phyloP scores from a whole-genome alignment of 1,284 basidiomycete genomes.

The Puccinia triticina region DNA sequence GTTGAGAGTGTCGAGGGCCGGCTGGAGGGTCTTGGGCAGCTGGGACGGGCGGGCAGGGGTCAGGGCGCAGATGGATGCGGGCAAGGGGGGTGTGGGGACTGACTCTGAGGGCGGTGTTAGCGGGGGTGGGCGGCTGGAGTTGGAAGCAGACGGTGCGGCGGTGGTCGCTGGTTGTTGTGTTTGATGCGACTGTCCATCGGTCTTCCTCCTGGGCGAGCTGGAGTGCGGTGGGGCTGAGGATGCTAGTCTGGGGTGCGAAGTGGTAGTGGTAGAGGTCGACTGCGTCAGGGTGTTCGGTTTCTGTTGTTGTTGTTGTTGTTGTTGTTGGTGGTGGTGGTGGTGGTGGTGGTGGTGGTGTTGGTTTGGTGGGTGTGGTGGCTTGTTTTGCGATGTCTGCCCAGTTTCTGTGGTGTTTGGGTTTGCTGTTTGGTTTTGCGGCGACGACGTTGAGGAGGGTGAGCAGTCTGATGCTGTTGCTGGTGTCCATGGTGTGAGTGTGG shows the following conservation, averaged over 20 bases:
- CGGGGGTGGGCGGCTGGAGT: background rate
- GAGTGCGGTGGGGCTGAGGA: background rate
- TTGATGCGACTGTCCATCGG: slow-evolving; percentile 19
- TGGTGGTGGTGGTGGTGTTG: background rate
- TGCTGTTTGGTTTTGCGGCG: slow-evolving; percentile 69
- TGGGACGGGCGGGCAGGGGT: background rate
- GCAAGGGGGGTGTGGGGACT: background rate
- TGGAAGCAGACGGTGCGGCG: slow-evolving; percentile 1
- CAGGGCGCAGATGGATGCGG: too few relatives aligned
- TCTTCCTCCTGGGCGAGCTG: background rate
- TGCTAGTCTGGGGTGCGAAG: slow-evolving; percentile 18
- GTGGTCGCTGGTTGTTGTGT: background rate
- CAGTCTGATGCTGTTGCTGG: slow-evolving; percentile 64
- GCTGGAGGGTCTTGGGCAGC: slow-evolving; percentile 6
- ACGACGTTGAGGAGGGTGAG: slow-evolving; percentile 93
- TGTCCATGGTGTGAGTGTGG: background rate
- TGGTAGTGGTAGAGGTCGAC: slow-evolving; percentile 14
- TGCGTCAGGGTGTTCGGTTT: background rate
- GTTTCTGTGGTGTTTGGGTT: slow-evolving; percentile 55
- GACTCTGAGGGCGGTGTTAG: background rate
- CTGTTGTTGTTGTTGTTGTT: slow-evolving; percentile 8
- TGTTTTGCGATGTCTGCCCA: slow-evolving; percentile 8
- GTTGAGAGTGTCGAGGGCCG: slow-evolving; percentile 8
- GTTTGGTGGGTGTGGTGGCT: background rate
- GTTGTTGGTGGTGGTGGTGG: background rate